A percentile compares a stretch with the other conserved stretches of the same genome.
Conservation (phyloP, 176 grass and related monocot species). For the Zea mays region Zm-B73-REFERENCE-NAM-5.0 NC_050098.1:209671001-209671500, state of each 20-base stretch:
- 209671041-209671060: not conserved
- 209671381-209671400: too few relatives aligned
- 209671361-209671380: too few relatives aligned
- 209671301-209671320: too few relatives aligned
- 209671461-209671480: not conserved
- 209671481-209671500: constrained; percentile 1
- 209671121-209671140: not conserved
- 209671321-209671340: too few relatives aligned
- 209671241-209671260: too few relatives aligned
- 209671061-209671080: not conserved
- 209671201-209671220: too few relatives aligned
- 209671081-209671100: not conserved
- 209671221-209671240: too few relatives aligned
- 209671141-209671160: not conserved
- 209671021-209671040: not conserved
- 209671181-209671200: not conserved
- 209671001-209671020: not conserved
- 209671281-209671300: too few relatives aligned
- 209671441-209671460: not conserved
- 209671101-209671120: not conserved
- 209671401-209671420: not conserved
- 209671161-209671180: not conserved
- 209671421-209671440: not conserved
- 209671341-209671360: too few relatives aligned
- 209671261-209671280: too few relatives aligned